Conservation (phyloP, 305 asterid species). For the Plantago coronopus region DNA sequence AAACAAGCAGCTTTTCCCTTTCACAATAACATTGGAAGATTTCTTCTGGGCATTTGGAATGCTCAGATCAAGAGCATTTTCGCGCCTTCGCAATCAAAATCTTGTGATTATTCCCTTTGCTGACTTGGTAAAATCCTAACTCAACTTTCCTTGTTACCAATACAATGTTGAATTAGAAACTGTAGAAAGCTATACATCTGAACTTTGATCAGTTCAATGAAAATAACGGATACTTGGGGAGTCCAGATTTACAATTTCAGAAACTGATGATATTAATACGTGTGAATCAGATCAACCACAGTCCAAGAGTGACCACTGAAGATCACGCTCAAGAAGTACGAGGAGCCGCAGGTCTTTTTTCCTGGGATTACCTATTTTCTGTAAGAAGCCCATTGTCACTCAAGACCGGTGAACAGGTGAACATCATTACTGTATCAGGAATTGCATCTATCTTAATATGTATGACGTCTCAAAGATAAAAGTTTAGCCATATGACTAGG, state of each 20-base stretch:
- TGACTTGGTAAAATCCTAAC: slow-evolving; percentile 59
- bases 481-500: slow-evolving; percentile 2
- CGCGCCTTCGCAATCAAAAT: slow-evolving; percentile 71
- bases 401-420: slow-evolving; percentile 88
- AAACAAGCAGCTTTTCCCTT: slow-evolving; percentile 77
- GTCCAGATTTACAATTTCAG: too few species aligned
- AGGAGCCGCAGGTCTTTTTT: slow-evolving; percentile 92
- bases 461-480: background rate
- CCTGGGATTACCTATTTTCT: slow-evolving; percentile 77
- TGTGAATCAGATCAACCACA: slow-evolving; percentile 71
- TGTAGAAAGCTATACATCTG: too few species aligned
- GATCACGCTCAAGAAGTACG: slow-evolving; percentile 83
- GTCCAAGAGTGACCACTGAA: slow-evolving; percentile 64
- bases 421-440: slow-evolving; percentile 17
- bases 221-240: too few species aligned
- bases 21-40: slow-evolving; percentile 61
- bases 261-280: slow-evolving; percentile 6
- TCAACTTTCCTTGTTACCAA: too few species aligned
- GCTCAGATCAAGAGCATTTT: slow-evolving; percentile 89
- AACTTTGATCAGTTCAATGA: too few species aligned
- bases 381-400: slow-evolving; percentile 65
- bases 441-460: background rate
- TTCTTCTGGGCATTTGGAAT: slow-evolving; percentile 97
- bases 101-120: slow-evolving; percentile 90
- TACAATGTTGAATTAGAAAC: too few species aligned